Conservation (phyloP, 768 basidiomycete genomes). For the Leccinum olivaceopallidum region DNA sequence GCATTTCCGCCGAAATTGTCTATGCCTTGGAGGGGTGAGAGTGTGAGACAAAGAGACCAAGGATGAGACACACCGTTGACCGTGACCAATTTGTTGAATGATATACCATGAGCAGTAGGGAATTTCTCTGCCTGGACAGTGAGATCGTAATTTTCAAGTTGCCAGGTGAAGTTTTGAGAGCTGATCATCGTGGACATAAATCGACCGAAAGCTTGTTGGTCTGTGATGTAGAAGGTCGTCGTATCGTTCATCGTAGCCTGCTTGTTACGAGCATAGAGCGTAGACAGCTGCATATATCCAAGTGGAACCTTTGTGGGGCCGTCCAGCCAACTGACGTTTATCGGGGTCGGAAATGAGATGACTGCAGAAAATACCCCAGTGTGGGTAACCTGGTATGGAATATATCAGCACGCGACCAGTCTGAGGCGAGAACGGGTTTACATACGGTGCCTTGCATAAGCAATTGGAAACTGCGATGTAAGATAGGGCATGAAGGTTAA, state of each 20-base stretch:
- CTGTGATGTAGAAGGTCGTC: slow-evolving; percentile 54
- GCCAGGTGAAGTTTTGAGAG: slow-evolving; percentile 66
- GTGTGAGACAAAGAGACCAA: background rate
- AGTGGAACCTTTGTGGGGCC: slow-evolving; percentile 47
- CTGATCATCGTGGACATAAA: slow-evolving; percentile 68
- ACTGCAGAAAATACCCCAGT: slow-evolving; percentile 64
- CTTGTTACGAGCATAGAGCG: slow-evolving; percentile 51
- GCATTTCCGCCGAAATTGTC: slow-evolving; percentile 60
- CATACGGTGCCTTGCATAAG: slow-evolving; percentile 54
- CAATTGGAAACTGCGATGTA: slow-evolving; percentile 47
- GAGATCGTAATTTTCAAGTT: slow-evolving; percentile 52
- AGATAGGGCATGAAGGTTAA: background rate
- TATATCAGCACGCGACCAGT: background rate
- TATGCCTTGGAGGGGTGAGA: slow-evolving; percentile 42
- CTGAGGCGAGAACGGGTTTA: background rate
- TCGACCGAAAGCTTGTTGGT: slow-evolving; percentile 57
- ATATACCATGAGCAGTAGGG: slow-evolving; percentile 63
- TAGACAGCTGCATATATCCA: slow-evolving; percentile 51
- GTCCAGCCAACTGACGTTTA: slow-evolving; percentile 62
- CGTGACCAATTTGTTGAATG: slow-evolving; percentile 59
- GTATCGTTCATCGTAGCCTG: slow-evolving; percentile 63
- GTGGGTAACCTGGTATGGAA: slow-evolving; percentile 51
- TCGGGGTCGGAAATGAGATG: slow-evolving; percentile 58
- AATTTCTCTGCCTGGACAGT: slow-evolving; percentile 67
- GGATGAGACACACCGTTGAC: slow-evolving; percentile 45